Percentiles rank a stretch among this genome's conserved stretches.
phyloP scores from a whole-genome alignment of 129 eudicot genomes.

The Chrysanthemum seticuspe region DNA sequence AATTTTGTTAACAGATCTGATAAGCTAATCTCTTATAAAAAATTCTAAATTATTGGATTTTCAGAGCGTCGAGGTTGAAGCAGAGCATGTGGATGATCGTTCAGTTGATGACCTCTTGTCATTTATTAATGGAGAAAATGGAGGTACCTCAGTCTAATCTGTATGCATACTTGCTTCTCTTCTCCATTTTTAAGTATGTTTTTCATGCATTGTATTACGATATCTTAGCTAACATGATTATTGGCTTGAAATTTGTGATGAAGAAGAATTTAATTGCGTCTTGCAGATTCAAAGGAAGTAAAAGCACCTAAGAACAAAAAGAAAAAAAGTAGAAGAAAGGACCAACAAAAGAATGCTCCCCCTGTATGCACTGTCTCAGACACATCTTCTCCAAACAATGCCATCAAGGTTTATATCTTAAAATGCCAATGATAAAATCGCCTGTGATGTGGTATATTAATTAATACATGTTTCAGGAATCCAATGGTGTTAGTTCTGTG shows the following conservation, averaged over 20 bases:
- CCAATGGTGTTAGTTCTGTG: constrained; percentile 41
- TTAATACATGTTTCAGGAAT: constrained; percentile 44
- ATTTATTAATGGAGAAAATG: constrained; percentile 79
- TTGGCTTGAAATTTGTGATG: constrained; percentile 3
- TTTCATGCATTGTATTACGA: neutral
- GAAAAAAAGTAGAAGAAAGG: constrained; percentile 77
- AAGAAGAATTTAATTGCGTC: constrained; percentile 10
- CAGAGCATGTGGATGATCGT: constrained; percentile 71
- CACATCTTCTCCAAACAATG: constrained; percentile 43
- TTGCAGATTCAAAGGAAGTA: constrained; percentile 69
- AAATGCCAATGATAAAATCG: constrained; percentile 18
- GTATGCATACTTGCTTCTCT: constrained; percentile 18
- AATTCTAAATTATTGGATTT: neutral
- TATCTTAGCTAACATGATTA: neutral
- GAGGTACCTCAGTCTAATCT: constrained; percentile 45
- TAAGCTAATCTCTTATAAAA: too few relatives aligned
- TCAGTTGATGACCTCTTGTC: constrained; percentile 90
- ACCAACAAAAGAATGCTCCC: constrained; percentile 55
- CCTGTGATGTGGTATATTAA: neutral
- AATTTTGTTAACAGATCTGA: too few relatives aligned
- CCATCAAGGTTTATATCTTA: constrained; percentile 27
- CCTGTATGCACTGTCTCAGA: constrained; percentile 37
- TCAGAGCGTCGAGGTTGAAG: constrained; percentile 72
- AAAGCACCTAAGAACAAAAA: constrained; percentile 70
- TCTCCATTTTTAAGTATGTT: constrained; percentile 1